Evolutionary conservation across 148 eudicot genomes (phyloP).

Genomic region (Rheum nobile): DNA sequence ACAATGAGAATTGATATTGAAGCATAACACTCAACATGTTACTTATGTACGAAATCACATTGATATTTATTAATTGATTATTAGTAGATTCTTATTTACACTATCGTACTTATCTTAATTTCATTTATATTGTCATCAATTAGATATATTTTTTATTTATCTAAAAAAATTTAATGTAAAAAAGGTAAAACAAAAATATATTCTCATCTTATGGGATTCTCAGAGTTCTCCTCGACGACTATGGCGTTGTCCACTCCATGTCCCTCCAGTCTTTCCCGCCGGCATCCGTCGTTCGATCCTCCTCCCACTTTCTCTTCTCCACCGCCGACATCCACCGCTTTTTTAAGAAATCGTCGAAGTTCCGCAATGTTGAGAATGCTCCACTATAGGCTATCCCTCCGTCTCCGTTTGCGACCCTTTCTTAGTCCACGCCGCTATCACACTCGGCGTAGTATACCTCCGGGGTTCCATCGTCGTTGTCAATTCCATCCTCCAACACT

Average conservation of each 20-base stretch:
- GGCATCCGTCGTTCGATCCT: slow-evolving; percentile 58
- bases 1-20: no score
- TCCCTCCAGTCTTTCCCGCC: slow-evolving; percentile 71
- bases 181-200: no score
- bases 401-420: slow-evolving; percentile 8
- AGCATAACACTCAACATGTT: no score
- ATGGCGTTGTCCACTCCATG: slow-evolving; percentile 41
- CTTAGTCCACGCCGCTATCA: slow-evolving; percentile 17
- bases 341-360: slow-evolving; percentile 11
- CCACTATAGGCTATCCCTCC: neutral
- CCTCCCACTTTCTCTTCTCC: slow-evolving; percentile 8
- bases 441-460: slow-evolving; percentile 16
- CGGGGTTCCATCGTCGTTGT: slow-evolving; percentile 25
- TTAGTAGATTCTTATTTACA: no score
- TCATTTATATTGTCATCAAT: no score
- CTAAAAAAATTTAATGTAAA: no score
- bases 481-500: slow-evolving; percentile 18
- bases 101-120: no score
- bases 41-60: no score
- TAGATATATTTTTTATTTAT: no score
- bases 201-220: no score
- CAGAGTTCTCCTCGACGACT: slow-evolving; percentile 49
- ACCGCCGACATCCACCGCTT: neutral
- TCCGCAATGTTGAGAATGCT: slow-evolving; percentile 18
- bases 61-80: no score